Evolutionary conservation across 768 basidiomycete species (phyloP), one percentile per base, ranked within the genome.

Genomic region (Rhodotorula graminis): DNA sequence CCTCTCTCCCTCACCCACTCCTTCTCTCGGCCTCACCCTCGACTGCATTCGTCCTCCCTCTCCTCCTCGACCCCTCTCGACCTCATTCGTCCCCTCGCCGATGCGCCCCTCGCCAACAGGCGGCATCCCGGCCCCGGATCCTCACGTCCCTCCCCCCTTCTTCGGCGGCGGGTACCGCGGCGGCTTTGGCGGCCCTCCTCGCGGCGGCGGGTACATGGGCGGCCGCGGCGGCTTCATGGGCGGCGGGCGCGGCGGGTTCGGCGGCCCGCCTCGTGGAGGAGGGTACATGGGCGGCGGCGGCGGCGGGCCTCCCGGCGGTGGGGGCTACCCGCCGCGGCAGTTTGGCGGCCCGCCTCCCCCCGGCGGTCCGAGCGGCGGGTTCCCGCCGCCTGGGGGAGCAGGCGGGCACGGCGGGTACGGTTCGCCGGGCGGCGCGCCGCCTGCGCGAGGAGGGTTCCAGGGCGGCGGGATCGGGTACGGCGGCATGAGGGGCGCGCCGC

Each of bases 41-140:
- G 37, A 9, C 37, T 4, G 9, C 37, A 37, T 9, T n/a, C n/a
- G n/a, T n/a, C n/a, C n/a, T n/a, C 37, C 9, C 37, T 5, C 37
- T 4, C 37, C 37, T 5, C 9, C 37, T 37, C 37, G 37, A 4
- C 37, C 4, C 37, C 37, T 4, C 37, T 37, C 37, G 37, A 37
- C 37, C 37, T 37, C 5, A 37, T 9, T 37, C 37, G 37, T 37
- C 9, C 37, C 9, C 37, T n/a, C n/a, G n/a, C n/a, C n/a, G n/a
- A n/a, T n/a, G 37, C 59, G 14, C 10, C 25, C 3, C 31, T 18
- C 74, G 18, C 5, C 42, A 40, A 44, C 52, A 69, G 60, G 68
- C 56, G 68, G 69, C 37, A 68, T 70, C 65, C 69, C 79, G 21
- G 79, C 80, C 10, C 84, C 84, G 46, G 82, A 83, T 15, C 82